A percentile compares a stretch with the other conserved stretches of the same genome.
phyloP scores from a whole-genome alignment of 495 filamentous ascomycete genomes.

The Tuber umbilicatum region DNA sequence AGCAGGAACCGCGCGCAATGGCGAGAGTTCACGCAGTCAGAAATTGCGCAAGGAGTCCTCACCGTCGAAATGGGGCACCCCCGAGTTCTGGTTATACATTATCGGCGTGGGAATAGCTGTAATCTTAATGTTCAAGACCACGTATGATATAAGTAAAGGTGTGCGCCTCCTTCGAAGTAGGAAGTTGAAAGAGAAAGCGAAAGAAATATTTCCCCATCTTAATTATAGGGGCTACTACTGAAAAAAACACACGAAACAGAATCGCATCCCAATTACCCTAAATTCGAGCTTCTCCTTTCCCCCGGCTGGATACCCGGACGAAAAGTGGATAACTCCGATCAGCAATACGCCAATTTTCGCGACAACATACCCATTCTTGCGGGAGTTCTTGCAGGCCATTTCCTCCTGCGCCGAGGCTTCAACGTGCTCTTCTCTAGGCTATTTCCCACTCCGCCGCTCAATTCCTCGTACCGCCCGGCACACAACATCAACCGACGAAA shows the following conservation, averaged over 20 bases:
- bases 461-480: conserved; percentile 25
- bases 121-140: conserved; percentile 85
- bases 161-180: conserved; percentile 30
- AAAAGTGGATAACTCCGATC: conserved; percentile 86
- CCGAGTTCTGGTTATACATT: conserved; percentile 81
- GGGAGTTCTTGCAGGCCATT: conserved; percentile 65
- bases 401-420: conserved; percentile 65
- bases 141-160: conserved; percentile 83
- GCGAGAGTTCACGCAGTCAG: conserved; percentile 46
- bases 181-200: neutral
- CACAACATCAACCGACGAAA: conserved; percentile 60
- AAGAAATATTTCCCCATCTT: neutral
- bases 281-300: conserved; percentile 63
- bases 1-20: conserved; percentile 30
- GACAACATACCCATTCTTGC: conserved; percentile 76
- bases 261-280: conserved; percentile 70
- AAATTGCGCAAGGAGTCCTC: conserved; percentile 46
- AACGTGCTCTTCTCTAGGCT: conserved; percentile 45
- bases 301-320: conserved; percentile 93
- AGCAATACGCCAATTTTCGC: conserved; percentile 81
- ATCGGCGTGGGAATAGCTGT: conserved; percentile 60
- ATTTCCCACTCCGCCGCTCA: conserved; percentile 35
- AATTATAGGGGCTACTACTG: neutral
- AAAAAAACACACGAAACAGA: conserved; percentile 47
- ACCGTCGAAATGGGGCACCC: conserved; percentile 71